Conservation (phyloP, 2,329 filamentous ascomycete genomes). For the Biscogniauxia sp. region DNA sequence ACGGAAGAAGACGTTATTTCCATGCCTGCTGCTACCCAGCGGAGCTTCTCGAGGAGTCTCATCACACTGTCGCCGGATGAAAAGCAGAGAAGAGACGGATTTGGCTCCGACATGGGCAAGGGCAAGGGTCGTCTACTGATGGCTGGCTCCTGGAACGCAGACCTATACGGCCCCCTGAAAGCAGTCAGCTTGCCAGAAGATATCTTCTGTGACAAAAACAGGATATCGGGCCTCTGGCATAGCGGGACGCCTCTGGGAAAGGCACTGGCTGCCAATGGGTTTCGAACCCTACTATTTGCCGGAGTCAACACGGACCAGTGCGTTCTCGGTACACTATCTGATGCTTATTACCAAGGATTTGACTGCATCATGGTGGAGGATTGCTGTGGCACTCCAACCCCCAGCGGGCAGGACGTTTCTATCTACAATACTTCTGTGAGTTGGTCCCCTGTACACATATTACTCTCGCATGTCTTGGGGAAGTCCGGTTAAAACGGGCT, state of each 20-base stretch:
- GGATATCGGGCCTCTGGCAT: conserved; percentile 57
- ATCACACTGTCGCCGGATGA: conserved; percentile 22
- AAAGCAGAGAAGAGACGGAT: conserved; percentile 29
- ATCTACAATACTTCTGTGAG: conserved; percentile 37
- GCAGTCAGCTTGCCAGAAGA: conserved; percentile 39
- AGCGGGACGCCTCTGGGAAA: conserved; percentile 36
- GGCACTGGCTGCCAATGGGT: conserved; percentile 9
- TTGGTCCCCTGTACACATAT: conserved; percentile 10
- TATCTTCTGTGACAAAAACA: conserved; percentile 54
- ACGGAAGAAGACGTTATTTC: conserved; percentile 46
- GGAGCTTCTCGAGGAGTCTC: conserved; percentile 45
- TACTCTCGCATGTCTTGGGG: not conserved
- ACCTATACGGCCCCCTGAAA: conserved; percentile 46
- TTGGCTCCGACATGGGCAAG: conserved; percentile 47
- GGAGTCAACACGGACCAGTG: conserved; percentile 64
- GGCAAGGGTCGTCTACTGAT: conserved; percentile 46
- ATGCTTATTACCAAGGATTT: conserved; percentile 55
- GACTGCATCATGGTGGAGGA: conserved; percentile 56
- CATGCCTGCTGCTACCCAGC: conserved; percentile 48
- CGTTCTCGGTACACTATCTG: conserved; percentile 53
- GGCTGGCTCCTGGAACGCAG: conserved; percentile 55
- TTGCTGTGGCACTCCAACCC: conserved; percentile 49
- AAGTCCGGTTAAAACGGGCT: conserved; percentile 2
- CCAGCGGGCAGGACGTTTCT: conserved; percentile 34
- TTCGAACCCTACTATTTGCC: conserved; percentile 50